These are phyloP conservation scores for Tylopilus intermedius DNA, from an alignment of 768 basidiomycete genomes.

Conservation along the genomic window DNA sequence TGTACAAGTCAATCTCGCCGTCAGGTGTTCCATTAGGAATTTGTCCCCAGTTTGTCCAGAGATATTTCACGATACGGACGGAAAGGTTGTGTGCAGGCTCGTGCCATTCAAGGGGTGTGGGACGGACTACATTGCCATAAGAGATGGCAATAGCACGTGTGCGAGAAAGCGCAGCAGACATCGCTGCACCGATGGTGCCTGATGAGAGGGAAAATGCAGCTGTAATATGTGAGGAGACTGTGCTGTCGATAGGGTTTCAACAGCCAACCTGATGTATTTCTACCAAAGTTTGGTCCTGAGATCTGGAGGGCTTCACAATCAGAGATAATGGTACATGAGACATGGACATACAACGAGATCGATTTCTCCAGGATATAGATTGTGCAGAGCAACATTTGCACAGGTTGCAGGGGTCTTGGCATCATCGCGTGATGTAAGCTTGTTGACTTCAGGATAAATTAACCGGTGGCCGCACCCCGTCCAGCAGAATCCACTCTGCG, in stretches of 20 bases:
- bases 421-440: slow-evolving; percentile 5
- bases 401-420: slow-evolving; percentile 85
- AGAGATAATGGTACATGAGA: neutral
- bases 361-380: slow-evolving; percentile 77
- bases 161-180: slow-evolving; percentile 70
- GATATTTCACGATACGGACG: slow-evolving; percentile 58
- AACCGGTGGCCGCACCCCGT: slow-evolving; percentile 52
- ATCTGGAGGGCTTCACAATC: slow-evolving; percentile 40
- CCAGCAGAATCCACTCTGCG: slow-evolving; percentile 87
- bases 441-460: slow-evolving; percentile 4
- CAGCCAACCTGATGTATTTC: slow-evolving; percentile 71
- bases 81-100: slow-evolving; percentile 73
- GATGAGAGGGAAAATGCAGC: slow-evolving; percentile 88
- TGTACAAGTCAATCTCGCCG: slow-evolving; percentile 78
- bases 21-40: slow-evolving; percentile 54
- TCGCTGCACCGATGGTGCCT: slow-evolving; percentile 87
- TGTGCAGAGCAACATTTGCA: slow-evolving; percentile 85
- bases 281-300: slow-evolving; percentile 81
- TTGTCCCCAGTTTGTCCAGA: slow-evolving; percentile 84
- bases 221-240: slow-evolving; percentile 21
- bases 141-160: slow-evolving; percentile 81
- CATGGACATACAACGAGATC: slow-evolving; percentile 72
- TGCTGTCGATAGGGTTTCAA: neutral
- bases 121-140: slow-evolving; percentile 74
- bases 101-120: slow-evolving; percentile 54